Percentiles rank a stretch among this genome's conserved stretches.
Evolutionary conservation across 257 asterid genomes (phyloP).

Genomic region (Jacaranda mimosifolia): DNA sequence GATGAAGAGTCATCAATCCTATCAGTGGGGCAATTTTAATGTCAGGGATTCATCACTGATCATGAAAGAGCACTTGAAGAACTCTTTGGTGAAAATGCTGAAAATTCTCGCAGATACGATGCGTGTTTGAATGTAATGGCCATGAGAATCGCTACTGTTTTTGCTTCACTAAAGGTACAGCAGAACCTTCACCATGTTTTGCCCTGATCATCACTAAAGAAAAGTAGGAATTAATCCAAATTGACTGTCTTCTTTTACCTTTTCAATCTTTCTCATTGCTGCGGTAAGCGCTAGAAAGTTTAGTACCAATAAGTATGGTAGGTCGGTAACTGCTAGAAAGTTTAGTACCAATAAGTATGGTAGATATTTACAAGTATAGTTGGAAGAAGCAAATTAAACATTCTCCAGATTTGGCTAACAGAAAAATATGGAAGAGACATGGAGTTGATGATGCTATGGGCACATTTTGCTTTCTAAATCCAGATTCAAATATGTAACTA

Average conservation of each 20-base stretch:
- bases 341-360: background rate
- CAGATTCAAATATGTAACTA: constrained; percentile 24
- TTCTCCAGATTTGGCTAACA: background rate
- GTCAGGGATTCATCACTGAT: constrained; percentile 89
- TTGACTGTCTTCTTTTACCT: background rate
- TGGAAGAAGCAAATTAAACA: constrained; percentile 2
- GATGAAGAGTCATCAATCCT: constrained; percentile 12
- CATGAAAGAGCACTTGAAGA: constrained; percentile 93
- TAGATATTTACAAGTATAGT: constrained; percentile 2
- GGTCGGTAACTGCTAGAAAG: background rate
- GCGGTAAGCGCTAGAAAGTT: background rate
- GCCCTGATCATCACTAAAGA: constrained; percentile 22
- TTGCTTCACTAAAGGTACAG: constrained; percentile 95
- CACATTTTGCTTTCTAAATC: constrained; percentile 5
- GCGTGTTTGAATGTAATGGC: constrained; percentile 81
- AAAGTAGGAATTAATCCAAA: constrained; percentile 11
- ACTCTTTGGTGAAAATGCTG: constrained; percentile 78
- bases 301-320: background rate
- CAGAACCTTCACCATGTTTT: constrained; percentile 15
- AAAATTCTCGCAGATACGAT: constrained; percentile 63
- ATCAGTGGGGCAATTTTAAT: constrained; percentile 32
- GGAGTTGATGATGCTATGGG: background rate
- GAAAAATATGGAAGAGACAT: background rate
- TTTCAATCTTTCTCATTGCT: constrained; percentile 12
- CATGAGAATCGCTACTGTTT: constrained; percentile 84